Base-by-base conservation (phyloP, 2,329 filamentous ascomycete genomes). In the Torrubiella hemipterigena region DNA sequence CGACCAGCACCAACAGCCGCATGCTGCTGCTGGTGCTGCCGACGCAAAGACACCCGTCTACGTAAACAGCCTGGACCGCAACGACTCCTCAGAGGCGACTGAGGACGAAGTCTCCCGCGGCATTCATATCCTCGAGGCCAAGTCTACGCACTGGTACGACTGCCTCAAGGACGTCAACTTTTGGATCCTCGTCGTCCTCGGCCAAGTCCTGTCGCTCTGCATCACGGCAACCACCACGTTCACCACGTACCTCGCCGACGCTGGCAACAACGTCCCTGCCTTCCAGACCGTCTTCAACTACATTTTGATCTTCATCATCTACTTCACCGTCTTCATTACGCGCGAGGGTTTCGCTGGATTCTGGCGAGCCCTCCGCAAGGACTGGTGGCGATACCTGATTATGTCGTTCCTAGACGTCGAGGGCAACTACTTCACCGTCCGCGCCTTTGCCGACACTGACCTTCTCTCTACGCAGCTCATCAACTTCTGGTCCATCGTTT, bases 211-310 rank as follows among this genome's bases (percentile, higher is more conserved):
- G 27, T 77, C 87, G 5, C 73, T 98, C 36, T 87, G 85, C 62
- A 91, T 93, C 58, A 95, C 87, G 2, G 77, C 74, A 18, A 95
- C 87, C 30, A 94, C 93, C 65, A 96, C 91, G 29, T 84, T 96
- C 50, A 83, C 81, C 22, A 73, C 70, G 17, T 73, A 95, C 33
- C 74, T 98, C 18, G 67, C 67, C 35, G 46, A 53, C 8, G 55
- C 59, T 5, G 70, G 76, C 30, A 87, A 81, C 42, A 85, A 73
- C 38, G 93, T 96, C 43, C 91, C 91, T 7, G 85, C 91, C 33
- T 94, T 96, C 63, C 91, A 98, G 61, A 85, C 83, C 18, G 73
- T 96, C 47, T 93, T 95, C 69, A 94, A 91, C 60, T 98, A 98
- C 58, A 69, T 86, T 26, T 60, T 95, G 30, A 70, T 98, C 41